Evolutionary conservation across 192 early-diverging fungal species (phyloP).

Genomic region (Powellomyces hirtus): DNA sequence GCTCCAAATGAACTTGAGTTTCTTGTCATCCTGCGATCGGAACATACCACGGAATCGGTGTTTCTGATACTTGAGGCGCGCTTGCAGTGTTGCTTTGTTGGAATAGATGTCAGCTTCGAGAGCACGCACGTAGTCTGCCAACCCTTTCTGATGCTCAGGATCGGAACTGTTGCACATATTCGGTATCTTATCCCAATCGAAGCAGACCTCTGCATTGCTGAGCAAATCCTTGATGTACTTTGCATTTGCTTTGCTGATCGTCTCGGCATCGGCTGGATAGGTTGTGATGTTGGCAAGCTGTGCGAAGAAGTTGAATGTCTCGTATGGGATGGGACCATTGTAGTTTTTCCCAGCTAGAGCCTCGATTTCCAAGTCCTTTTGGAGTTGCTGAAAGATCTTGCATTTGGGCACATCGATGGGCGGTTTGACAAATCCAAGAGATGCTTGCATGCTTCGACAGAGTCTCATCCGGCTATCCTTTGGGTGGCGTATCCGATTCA

Average conservation of each 20-base stretch:
- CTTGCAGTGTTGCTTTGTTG: neutral
- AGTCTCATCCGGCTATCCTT: constrained; percentile 2
- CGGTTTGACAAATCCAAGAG: neutral
- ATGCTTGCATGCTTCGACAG: neutral
- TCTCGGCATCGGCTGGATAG: neutral
- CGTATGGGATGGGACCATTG: neutral
- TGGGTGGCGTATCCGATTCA: constrained; percentile 25
- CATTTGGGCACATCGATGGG: neutral
- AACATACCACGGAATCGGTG: neutral
- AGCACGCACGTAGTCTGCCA: neutral
- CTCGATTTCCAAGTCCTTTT: constrained; percentile 20
- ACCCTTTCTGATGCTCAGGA: no score
- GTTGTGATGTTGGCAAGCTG: constrained; percentile 15
- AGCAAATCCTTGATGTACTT: neutral
- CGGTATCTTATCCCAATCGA: constrained; percentile 3
- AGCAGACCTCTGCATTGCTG: neutral
- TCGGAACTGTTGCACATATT: neutral
- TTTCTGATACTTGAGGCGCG: constrained; percentile 5
- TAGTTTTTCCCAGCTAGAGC: neutral
- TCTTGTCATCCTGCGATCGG: neutral
- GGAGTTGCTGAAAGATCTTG: constrained; percentile 5
- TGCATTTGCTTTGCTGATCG: neutral
- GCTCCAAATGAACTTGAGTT: neutral
- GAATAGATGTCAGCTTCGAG: neutral
- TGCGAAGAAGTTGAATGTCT: constrained; percentile 15